Evolutionary conservation across 2,329 filamentous ascomycete species (phyloP), one percentile per base, ranked within the genome.

Genomic region (Coniochaeta ligniaria): DNA sequence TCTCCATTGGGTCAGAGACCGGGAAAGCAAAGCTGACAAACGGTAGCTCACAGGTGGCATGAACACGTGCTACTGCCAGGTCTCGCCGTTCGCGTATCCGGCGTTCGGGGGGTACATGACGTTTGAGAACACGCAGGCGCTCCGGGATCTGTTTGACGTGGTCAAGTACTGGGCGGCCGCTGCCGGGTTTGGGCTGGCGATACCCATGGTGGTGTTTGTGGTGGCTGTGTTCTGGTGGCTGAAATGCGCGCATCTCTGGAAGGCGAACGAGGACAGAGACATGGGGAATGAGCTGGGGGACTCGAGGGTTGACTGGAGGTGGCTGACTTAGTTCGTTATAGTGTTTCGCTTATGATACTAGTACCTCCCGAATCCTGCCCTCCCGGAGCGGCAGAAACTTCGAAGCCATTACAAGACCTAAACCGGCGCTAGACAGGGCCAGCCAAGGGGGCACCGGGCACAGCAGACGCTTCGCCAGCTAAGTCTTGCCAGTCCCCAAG

Each of bases 71-170:
- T 43, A 3, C 43, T 80, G 78, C 64, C 69, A 74, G 52, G 71
- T 73, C 1, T 74, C 71, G 26, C 67, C 60, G 6, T 54, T 54
- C 14, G 22, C 35, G 35, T 36, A 33, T 14, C 28, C 22, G 16
- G 3, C 4, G 24, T 54, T 33, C 47, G 73, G 74, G n/a, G 76
- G 78, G 16, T 80, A 79, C 59, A 69, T 79, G 36, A 74, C 78
- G 54, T 71, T 75, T 50, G 67, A 67, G 43, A 67, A 68, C 24
- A 63, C 67, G n/a, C 67, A 71, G 47, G 68, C 68, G 1, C 70
- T 71, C 6, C 52, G 52, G 24, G 73, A 71, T 24, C 47, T 62
- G 20, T 63, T 60, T 35, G 45, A 56, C n/a, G 61, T 66, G 2
- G 52, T 47, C n/a, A 57, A 24, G 14, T 67, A 61, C 58, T 70